Evolutionary conservation across 140 eudicot species (phyloP).

Genomic region (Stevia rebaudiana): DNA sequence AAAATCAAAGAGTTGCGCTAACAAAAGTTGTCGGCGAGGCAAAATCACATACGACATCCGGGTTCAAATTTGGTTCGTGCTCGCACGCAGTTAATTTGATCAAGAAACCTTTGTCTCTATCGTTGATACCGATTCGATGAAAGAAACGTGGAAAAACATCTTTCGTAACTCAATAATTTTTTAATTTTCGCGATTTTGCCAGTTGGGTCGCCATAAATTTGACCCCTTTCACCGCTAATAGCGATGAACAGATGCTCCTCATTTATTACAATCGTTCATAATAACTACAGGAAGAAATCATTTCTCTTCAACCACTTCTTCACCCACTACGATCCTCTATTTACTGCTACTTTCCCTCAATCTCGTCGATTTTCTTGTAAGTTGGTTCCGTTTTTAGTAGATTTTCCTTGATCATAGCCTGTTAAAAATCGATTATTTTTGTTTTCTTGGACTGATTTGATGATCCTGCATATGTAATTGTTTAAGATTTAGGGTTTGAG

Average conservation of each 20-base stretch:
- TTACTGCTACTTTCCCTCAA: slow-evolving; percentile 15
- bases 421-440: background rate
- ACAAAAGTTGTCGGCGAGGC: background rate
- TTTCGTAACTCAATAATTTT: slow-evolving; percentile 5
- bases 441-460: background rate
- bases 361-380: slow-evolving; percentile 32
- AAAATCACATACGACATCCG: background rate
- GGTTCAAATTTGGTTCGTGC: background rate
- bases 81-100: background rate
- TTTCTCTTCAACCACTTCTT: slow-evolving; percentile 19
- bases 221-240: slow-evolving; percentile 23
- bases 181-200: slow-evolving; percentile 12
- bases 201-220: slow-evolving; percentile 23
- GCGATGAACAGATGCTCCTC: slow-evolving; percentile 33
- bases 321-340: slow-evolving; percentile 16
- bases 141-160: slow-evolving; percentile 22
- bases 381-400: slow-evolving; percentile 5
- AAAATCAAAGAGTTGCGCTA: too few species aligned
- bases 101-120: slow-evolving; percentile 12
- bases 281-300: slow-evolving; percentile 4
- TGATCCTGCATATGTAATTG: slow-evolving; percentile 4
- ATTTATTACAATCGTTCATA: slow-evolving; percentile 21
- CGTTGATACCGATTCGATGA: background rate
- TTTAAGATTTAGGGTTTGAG: slow-evolving; percentile 9
- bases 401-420: background rate